Base-by-base conservation (phyloP, 2,329 filamentous ascomycete species). In the Cercospora brassicicola region DNA sequence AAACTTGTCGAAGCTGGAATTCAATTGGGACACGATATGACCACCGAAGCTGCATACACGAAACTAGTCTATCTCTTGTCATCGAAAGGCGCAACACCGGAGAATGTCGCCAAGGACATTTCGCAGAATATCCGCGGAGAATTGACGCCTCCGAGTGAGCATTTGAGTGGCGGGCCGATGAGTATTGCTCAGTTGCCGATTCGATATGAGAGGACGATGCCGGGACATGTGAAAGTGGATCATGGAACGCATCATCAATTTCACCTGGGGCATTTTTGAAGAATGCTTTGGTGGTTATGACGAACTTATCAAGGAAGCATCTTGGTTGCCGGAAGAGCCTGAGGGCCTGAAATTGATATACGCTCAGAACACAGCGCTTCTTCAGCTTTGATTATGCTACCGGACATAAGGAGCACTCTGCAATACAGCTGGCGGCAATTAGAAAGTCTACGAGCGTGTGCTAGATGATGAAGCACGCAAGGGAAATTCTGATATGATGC, bases 11-110 rank as follows among this genome's bases (percentile, higher is more conserved):
- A 92, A 45, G 92, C 92, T 2, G 94, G 94, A 36, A 92, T 97
- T 59, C 92, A 96, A 33, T 94, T 95, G 72, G 94, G 94, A 5
- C 88, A 94, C 72, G 93, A 96, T 76, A 85, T 97, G 81, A 97
- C 94, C 0, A 91, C 91, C 23, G 94, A 97, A 81, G 94, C 92
- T 2, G 94, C 94, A 5, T 86, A 97, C 73, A 95, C 94, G 20
- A 97, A 97, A 80, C 85, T 97, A 30, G 92, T 92, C 1, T 96
- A 96, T 78, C 86, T 97, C 2, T 86, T 97, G 88, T 65, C 66
- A 2, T 53, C 42, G 4, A 68, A 72, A 23, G 64, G 64, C 30
- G 88, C 90, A 0, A 85, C 86, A 0, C 84, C 87, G 7, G 82
- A 85, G 63, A 89, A 92, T 23, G 88, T 97, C 30, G 85, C 88